phyloP scores from a whole-genome alignment of 2,329 filamentous ascomycete genomes.

The Neonectria punicea region DNA sequence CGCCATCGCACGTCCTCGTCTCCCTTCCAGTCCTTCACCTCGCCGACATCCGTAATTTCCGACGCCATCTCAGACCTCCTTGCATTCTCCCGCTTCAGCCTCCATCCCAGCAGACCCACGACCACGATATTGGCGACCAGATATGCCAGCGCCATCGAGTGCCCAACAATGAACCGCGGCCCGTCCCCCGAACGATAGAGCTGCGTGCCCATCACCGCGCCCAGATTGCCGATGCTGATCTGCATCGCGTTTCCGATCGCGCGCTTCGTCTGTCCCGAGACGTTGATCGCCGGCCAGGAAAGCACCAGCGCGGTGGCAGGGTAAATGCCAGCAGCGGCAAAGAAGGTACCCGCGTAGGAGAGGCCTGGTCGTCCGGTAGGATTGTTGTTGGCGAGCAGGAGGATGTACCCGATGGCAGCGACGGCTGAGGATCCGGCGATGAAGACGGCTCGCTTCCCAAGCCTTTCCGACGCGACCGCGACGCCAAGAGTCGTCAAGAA shows the following conservation, averaged over 20 bases:
- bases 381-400: constrained; percentile 63
- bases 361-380: constrained; percentile 62
- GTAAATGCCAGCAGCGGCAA: constrained; percentile 75
- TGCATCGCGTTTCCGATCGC: constrained; percentile 76
- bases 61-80: constrained; percentile 56
- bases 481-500: constrained; percentile 68
- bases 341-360: constrained; percentile 70
- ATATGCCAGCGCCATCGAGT: constrained; percentile 74
- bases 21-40: constrained; percentile 65
- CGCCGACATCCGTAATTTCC: constrained; percentile 60
- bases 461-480: constrained; percentile 69
- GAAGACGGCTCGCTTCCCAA: constrained; percentile 68
- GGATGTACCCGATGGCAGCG: constrained; percentile 71
- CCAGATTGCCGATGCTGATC: constrained; percentile 76
- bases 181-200: constrained; percentile 69
- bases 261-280: constrained; percentile 76
- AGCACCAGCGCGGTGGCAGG: constrained; percentile 71
- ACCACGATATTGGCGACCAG: constrained; percentile 67
- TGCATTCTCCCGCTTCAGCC: constrained; percentile 68
- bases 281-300: constrained; percentile 78
- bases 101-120: constrained; percentile 61
- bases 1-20: constrained; percentile 74
- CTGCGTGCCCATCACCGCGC: constrained; percentile 76
- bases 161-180: constrained; percentile 73
- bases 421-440: constrained; percentile 67